Evolutionary conservation across 805 yeast species (phyloP).

Genomic region (Metschnikowia reukaufii): DNA sequence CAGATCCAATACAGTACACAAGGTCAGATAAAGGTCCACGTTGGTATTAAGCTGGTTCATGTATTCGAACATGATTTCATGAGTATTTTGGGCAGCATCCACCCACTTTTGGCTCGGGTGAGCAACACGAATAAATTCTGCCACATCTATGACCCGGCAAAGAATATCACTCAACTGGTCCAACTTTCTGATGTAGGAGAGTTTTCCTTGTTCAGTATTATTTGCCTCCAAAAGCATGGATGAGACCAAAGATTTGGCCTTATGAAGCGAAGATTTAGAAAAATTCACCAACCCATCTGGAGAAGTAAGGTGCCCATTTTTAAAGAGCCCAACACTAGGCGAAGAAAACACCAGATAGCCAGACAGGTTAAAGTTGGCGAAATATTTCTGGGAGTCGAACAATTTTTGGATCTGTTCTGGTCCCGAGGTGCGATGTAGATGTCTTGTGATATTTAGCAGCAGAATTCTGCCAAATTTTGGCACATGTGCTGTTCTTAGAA

Average conservation of each 20-base stretch:
- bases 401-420: slow-evolving; percentile 42
- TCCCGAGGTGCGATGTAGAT: slow-evolving; percentile 14
- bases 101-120: slow-evolving; percentile 77
- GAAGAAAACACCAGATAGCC: slow-evolving; percentile 16
- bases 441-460: neutral
- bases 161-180: slow-evolving; percentile 85
- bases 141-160: slow-evolving; percentile 90
- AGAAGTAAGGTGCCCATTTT: slow-evolving; percentile 64
- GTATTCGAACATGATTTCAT: slow-evolving; percentile 84
- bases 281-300: slow-evolving; percentile 73
- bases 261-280: slow-evolving; percentile 58
- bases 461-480: neutral
- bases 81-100: slow-evolving; percentile 81
- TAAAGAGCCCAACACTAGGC: slow-evolving; percentile 53
- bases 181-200: slow-evolving; percentile 57
- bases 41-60: slow-evolving; percentile 92
- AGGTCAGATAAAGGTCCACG: slow-evolving; percentile 61
- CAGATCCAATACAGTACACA: slow-evolving; percentile 52
- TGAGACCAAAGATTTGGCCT: slow-evolving; percentile 62
- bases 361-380: slow-evolving; percentile 49
- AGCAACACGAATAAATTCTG: slow-evolving; percentile 85
- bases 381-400: slow-evolving; percentile 62
- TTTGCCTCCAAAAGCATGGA: slow-evolving; percentile 46
- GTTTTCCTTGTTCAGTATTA: slow-evolving; percentile 42
- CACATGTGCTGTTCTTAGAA: slow-evolving; percentile 1